Evolutionary conservation across 1,284 basidiomycete species (phyloP).

Genomic region (Porodaedalea pini): DNA sequence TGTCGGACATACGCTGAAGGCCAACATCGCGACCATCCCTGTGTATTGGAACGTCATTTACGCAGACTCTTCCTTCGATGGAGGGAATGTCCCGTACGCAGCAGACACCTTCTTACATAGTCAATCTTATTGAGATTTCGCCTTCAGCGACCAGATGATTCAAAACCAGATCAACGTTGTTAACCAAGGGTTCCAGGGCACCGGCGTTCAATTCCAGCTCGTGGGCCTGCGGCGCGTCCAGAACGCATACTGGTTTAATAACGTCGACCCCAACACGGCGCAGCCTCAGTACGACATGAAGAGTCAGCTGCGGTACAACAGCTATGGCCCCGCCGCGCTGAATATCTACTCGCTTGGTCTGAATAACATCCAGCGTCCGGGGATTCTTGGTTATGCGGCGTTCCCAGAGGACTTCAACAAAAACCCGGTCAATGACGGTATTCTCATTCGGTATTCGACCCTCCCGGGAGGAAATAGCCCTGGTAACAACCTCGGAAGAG

Average conservation of each 20-base stretch:
- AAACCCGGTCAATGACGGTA: slow-evolving; percentile 36
- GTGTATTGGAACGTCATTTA: slow-evolving; percentile 50
- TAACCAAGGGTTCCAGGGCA: slow-evolving; percentile 42
- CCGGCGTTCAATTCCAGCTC: slow-evolving; percentile 41
- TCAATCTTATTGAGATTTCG: slow-evolving; percentile 18
- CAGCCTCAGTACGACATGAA: slow-evolving; percentile 33
- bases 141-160: slow-evolving; percentile 37
- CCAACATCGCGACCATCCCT: slow-evolving; percentile 29
- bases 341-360: slow-evolving; percentile 39
- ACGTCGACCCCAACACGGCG: slow-evolving; percentile 31
- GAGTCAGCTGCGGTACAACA: slow-evolving; percentile 29
- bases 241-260: slow-evolving; percentile 38
- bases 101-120: too few relatives aligned
- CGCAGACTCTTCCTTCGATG: slow-evolving; percentile 34
- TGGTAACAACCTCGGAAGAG: slow-evolving; percentile 45
- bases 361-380: slow-evolving; percentile 30
- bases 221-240: slow-evolving; percentile 34
- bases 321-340: slow-evolving; percentile 29
- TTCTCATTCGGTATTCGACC: slow-evolving; percentile 37
- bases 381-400: slow-evolving; percentile 37
- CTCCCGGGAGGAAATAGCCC: slow-evolving; percentile 39
- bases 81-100: slow-evolving; percentile 46
- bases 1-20: not conserved
- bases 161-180: slow-evolving; percentile 41
- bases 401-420: slow-evolving; percentile 37